Evolutionary conservation across 176 grass and related monocot species (phyloP).

Genomic region (Oryza meyeriana): DNA sequence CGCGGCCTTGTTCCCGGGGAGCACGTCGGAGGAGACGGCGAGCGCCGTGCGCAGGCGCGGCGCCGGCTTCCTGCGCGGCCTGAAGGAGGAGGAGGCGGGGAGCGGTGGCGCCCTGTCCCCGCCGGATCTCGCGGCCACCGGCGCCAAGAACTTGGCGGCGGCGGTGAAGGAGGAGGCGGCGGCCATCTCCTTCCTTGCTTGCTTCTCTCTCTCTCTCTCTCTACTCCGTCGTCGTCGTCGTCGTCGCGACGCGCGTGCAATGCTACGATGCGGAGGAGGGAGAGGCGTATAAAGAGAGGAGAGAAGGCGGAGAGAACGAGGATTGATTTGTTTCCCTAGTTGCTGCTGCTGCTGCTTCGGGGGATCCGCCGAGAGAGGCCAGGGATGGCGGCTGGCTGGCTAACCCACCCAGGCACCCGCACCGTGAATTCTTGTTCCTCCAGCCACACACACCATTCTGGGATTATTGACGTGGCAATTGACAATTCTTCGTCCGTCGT

Average conservation of each 20-base stretch:
- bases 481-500: no score
- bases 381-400: no score
- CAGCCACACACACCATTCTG: not conserved
- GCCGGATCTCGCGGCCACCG: slow-evolving; percentile 59
- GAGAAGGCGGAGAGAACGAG: slow-evolving; percentile 52
- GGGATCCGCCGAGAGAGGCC: slow-evolving; percentile 31
- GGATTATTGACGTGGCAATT: no score
- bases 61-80: not conserved
- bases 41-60: slow-evolving; percentile 33
- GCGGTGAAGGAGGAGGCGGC: slow-evolving; percentile 64
- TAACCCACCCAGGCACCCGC: no score
- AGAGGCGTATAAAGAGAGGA: slow-evolving; percentile 44
- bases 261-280: not conserved
- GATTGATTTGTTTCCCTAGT: not conserved
- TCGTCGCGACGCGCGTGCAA: not conserved
- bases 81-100: not conserved
- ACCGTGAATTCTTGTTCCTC: not conserved
- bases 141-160: slow-evolving; percentile 66
- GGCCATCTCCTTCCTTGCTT: slow-evolving; percentile 8
- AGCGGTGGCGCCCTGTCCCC: slow-evolving; percentile 17
- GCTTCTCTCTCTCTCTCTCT: not conserved
- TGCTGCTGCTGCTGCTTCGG: slow-evolving; percentile 3
- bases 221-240: not conserved
- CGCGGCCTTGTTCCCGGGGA: slow-evolving; percentile 43
- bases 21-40: slow-evolving; percentile 68